Conservation (phyloP, 2,329 filamentous ascomycete genomes). For the Curvularia sp. region DNA sequence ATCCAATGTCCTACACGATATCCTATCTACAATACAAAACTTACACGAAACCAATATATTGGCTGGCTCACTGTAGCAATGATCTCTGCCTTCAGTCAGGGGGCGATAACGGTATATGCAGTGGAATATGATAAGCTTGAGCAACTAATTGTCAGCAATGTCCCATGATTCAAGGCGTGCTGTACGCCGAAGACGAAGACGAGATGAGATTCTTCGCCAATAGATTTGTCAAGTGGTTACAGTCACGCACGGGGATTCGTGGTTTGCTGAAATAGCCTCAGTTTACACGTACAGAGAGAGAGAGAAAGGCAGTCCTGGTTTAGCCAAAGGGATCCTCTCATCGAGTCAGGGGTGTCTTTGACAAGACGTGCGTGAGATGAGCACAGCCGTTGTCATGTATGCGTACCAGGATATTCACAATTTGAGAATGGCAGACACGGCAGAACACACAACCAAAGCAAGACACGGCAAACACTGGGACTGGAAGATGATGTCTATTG, state of each 20-base stretch:
- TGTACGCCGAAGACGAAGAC: not conserved
- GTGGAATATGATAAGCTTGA: not conserved
- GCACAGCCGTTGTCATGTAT: not conserved
- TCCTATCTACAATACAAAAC: not conserved
- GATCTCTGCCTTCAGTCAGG: no score
- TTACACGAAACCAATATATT: no score
- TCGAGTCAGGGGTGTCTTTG: not conserved
- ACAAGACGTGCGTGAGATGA: not conserved
- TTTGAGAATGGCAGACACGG: not conserved
- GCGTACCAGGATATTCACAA: not conserved
- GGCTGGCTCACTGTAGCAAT: no score
- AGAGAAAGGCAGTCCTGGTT: not conserved
- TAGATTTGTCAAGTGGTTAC: not conserved
- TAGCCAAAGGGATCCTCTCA: not conserved
- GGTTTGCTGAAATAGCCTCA: not conserved
- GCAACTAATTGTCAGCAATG: not conserved
- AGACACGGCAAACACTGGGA: constrained; percentile 20
- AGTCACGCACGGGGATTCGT: not conserved
- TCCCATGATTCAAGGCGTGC: not conserved
- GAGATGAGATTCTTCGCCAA: not conserved
- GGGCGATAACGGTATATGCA: no score
- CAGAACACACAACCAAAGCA: not conserved
- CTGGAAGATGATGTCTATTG: constrained; percentile 45
- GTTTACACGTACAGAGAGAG: not conserved
- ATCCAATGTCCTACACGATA: not conserved